A percentile compares a stretch with the other conserved stretches of the same genome.
These are phyloP conservation scores for Suillus ampliporus DNA, from an alignment of 768 basidiomycete species.

Conservation along the genomic window DNA sequence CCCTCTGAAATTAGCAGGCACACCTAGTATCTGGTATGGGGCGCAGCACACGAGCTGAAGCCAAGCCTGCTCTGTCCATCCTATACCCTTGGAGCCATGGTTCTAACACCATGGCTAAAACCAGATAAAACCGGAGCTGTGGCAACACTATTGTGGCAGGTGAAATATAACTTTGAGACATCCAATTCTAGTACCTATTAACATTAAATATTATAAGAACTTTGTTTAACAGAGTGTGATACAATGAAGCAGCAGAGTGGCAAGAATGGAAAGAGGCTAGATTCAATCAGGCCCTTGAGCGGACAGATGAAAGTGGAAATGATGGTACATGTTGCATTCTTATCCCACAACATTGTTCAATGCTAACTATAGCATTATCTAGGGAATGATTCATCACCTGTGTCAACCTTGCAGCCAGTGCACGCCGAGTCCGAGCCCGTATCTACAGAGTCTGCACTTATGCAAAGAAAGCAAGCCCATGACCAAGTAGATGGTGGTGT, in stretches of 20 bases:
- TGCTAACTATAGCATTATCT: neutral
- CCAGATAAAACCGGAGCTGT: no score
- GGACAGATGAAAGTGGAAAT: neutral
- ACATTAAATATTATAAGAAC: no score
- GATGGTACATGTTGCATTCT: neutral
- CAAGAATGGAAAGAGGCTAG: neutral
- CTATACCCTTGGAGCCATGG: no score
- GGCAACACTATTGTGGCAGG: no score
- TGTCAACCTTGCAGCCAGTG: neutral
- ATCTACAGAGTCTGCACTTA: neutral
- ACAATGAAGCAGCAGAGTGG: constrained; percentile 4
- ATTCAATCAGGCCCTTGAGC: neutral
- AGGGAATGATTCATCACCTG: neutral
- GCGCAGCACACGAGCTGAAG: no score
- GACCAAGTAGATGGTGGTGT: neutral
- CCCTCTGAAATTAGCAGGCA: no score
- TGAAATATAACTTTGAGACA: no score
- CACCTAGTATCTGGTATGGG: no score
- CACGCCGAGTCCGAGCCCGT: neutral
- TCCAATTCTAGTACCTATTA: no score
- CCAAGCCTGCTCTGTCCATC: no score
- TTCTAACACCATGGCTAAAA: no score
- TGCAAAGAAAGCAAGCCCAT: neutral
- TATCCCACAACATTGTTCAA: constrained; percentile 13
- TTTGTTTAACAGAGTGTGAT: no score